Conservation (phyloP, 345 rosid species). For the Excoecaria cochinchinensis region DNA sequence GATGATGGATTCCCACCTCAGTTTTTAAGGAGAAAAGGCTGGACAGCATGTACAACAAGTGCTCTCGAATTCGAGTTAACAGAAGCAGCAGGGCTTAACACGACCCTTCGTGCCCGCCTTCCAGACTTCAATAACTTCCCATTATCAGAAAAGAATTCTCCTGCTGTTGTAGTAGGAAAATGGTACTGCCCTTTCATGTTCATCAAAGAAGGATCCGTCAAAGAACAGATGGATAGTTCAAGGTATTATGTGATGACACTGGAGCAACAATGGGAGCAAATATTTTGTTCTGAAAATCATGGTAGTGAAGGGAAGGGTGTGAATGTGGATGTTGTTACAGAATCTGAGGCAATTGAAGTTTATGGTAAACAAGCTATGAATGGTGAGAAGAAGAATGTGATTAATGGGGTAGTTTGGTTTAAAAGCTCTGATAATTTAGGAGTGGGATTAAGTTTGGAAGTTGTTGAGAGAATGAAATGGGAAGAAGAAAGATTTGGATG, state of each 20-base stretch:
- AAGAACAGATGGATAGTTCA: conserved; percentile 18
- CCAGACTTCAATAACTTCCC: conserved; percentile 15
- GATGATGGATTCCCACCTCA: conserved; percentile 18
- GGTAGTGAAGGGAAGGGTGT: background rate
- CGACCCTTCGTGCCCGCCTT: conserved; percentile 8
- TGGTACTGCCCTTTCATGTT: conserved; percentile 31
- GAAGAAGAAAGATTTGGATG: conserved; percentile 15
- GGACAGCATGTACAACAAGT: conserved; percentile 10
- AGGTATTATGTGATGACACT: conserved; percentile 21
- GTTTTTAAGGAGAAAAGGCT: conserved; percentile 23
- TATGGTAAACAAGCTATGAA: background rate
- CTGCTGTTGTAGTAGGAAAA: conserved; percentile 16
- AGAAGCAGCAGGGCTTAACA: conserved; percentile 26
- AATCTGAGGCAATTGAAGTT: conserved; percentile 1
- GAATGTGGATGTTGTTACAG: conserved; percentile 9
- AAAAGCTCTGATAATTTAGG: background rate
- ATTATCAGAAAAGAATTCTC: background rate
- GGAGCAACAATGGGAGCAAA: conserved; percentile 21
- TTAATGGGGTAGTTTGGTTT: conserved; percentile 17
- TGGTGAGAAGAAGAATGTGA: background rate
- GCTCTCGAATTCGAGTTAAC: conserved; percentile 6
- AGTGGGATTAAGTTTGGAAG: conserved; percentile 14
- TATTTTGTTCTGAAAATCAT: background rate
- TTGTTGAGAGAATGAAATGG: conserved; percentile 23
- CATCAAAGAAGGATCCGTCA: conserved; percentile 4